phyloP scores from a whole-genome alignment of 2,329 filamentous ascomycete species.

The Rasamsonia emersonii region DNA sequence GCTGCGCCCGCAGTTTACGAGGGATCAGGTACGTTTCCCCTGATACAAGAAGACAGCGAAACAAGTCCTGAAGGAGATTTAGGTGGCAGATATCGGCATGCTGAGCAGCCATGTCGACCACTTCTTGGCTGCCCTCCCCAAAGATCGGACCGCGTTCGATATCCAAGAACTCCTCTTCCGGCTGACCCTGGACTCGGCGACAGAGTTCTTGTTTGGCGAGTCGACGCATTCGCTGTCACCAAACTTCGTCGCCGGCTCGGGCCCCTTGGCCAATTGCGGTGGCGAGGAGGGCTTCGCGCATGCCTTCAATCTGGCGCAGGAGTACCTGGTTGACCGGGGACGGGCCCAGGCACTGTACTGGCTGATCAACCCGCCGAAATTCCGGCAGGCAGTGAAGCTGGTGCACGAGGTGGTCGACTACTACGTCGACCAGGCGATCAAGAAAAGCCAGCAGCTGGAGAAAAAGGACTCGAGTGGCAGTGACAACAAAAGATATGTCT shows the following conservation, averaged over 20 bases:
- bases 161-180: constrained; percentile 72
- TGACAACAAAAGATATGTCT: constrained; percentile 40
- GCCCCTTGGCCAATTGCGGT: constrained; percentile 40
- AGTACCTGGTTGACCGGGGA: constrained; percentile 21
- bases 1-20: constrained; percentile 77
- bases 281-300: constrained; percentile 27
- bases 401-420: constrained; percentile 43
- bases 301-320: constrained; percentile 27
- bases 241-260: constrained; percentile 28
- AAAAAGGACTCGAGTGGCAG: constrained; percentile 17
- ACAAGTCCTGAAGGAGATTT: neutral
- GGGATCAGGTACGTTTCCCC: constrained; percentile 74
- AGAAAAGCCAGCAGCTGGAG: constrained; percentile 6
- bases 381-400: constrained; percentile 30
- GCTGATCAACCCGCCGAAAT: constrained; percentile 31
- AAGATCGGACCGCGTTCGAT: constrained; percentile 47
- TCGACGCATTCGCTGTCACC: constrained; percentile 52
- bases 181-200: constrained; percentile 74
- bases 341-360: constrained; percentile 28
- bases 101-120: constrained; percentile 71
- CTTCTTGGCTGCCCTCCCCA: constrained; percentile 55
- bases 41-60: too few species aligned
- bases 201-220: constrained; percentile 75
- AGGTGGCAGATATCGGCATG: constrained; percentile 57
- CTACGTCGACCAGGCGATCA: constrained; percentile 36